Conservation (phyloP, 2,329 filamentous ascomycete genomes). For the Hymenoscyphus occultus region DNA sequence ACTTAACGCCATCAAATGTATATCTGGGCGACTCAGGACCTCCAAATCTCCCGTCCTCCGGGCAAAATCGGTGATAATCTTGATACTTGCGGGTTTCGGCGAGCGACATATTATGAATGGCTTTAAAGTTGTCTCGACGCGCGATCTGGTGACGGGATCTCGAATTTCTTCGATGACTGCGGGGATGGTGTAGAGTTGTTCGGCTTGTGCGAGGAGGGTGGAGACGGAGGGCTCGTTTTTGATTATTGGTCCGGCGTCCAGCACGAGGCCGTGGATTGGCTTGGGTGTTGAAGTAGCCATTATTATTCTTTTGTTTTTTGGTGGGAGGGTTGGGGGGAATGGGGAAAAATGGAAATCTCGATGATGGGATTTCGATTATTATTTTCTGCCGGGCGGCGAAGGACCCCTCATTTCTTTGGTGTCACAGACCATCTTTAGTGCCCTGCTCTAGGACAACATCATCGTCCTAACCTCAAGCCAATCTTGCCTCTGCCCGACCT, state of each 20-base stretch:
- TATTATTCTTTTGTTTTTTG: slow-evolving; percentile 11
- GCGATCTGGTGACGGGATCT: slow-evolving; percentile 74
- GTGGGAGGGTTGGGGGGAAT: too few species aligned
- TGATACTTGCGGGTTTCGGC: slow-evolving; percentile 73
- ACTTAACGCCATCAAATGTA: slow-evolving; percentile 83
- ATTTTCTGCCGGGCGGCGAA: too few species aligned
- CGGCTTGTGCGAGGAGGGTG: slow-evolving; percentile 73
- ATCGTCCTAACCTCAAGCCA: too few species aligned
- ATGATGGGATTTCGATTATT: too few species aligned
- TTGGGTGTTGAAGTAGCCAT: slow-evolving; percentile 47
- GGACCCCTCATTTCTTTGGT: too few species aligned
- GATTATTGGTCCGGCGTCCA: slow-evolving; percentile 91
- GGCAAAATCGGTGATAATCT: slow-evolving; percentile 79
- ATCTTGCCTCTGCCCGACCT: too few species aligned
- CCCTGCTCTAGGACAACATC: too few species aligned
- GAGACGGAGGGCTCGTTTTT: slow-evolving; percentile 87
- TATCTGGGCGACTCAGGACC: slow-evolving; percentile 83
- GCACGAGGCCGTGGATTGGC: slow-evolving; percentile 75
- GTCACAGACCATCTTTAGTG: too few species aligned
- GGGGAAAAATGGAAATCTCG: too few species aligned
- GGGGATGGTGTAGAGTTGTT: slow-evolving; percentile 77
- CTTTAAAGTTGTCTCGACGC: slow-evolving; percentile 78
- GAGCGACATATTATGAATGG: slow-evolving; percentile 79
- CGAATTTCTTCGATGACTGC: slow-evolving; percentile 84
- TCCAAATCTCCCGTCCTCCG: slow-evolving; percentile 84